phyloP scores from a whole-genome alignment of 257 asterid species.

The Solanum chilense region DNA sequence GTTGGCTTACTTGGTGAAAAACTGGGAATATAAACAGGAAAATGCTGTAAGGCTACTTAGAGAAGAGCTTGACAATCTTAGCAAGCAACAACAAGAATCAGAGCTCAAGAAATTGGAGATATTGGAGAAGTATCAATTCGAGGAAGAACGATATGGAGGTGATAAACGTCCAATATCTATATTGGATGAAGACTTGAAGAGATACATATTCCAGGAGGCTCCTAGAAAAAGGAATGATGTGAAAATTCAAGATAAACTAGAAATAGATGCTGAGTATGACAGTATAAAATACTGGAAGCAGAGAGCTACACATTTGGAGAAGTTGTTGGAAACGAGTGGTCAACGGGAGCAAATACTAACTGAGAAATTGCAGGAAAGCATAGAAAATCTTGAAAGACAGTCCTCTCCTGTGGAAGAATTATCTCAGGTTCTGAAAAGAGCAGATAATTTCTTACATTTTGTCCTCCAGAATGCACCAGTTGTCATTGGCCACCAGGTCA shows the following conservation, averaged over 20 bases:
- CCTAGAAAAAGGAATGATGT: constrained; percentile 46
- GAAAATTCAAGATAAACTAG: constrained; percentile 28
- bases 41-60: constrained; percentile 67
- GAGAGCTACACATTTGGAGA: constrained; percentile 49
- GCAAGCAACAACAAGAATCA: constrained; percentile 72
- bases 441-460: constrained; percentile 81
- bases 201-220: constrained; percentile 34
- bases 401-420: constrained; percentile 85
- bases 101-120: constrained; percentile 89
- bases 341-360: constrained; percentile 39
- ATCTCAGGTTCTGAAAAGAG: constrained; percentile 64
- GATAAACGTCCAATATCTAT: constrained; percentile 76
- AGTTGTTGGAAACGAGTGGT: constrained; percentile 52
- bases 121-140: constrained; percentile 72
- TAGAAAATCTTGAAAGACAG: constrained; percentile 70
- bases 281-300: constrained; percentile 67
- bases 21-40: constrained; percentile 78
- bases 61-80: constrained; percentile 79
- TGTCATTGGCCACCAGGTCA: constrained; percentile 89
- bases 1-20: constrained; percentile 56
- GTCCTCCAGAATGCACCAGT: constrained; percentile 90
- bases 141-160: constrained; percentile 58
- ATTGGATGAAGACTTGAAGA: constrained; percentile 52
- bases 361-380: constrained; percentile 73
- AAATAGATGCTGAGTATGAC: constrained; percentile 61